Conservation (phyloP, 1,284 basidiomycete genomes). For the Albatrellus sp. region DNA sequence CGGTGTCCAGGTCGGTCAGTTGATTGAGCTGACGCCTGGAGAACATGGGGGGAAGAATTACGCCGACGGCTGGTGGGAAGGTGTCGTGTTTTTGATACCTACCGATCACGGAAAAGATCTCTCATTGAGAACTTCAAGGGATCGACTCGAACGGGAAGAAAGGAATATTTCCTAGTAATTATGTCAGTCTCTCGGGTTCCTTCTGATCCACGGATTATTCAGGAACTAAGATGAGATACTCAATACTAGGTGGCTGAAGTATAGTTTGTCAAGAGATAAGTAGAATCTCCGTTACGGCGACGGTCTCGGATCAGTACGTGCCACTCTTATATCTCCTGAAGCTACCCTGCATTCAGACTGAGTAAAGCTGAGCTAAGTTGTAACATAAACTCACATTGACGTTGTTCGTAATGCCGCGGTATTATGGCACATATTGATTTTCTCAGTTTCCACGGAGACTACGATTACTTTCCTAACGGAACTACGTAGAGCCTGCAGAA, state of each 20-base stretch:
- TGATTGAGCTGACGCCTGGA: conserved; percentile 51
- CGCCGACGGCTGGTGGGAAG: conserved; percentile 78
- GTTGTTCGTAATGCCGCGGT: too few species aligned
- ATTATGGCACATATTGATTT: too few species aligned
- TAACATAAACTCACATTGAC: too few species aligned
- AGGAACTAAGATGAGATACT: not conserved
- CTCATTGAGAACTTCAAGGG: conserved; percentile 27
- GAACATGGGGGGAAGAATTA: conserved; percentile 48
- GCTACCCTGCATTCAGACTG: too few species aligned
- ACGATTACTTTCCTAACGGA: not conserved
- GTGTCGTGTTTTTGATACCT: conserved; percentile 21
- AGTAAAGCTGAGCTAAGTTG: too few species aligned
- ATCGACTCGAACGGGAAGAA: conserved; percentile 45
- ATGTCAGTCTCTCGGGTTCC: conserved; percentile 39
- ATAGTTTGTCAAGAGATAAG: too few species aligned
- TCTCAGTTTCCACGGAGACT: too few species aligned
- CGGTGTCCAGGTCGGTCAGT: conserved; percentile 45
- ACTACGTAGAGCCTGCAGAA: not conserved
- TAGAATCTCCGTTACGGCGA: too few species aligned
- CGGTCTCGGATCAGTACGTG: too few species aligned
- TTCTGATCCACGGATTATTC: conserved; percentile 3
- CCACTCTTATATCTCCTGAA: too few species aligned
- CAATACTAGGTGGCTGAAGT: too few species aligned
- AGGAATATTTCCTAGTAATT: conserved; percentile 77
- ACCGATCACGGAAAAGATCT: conserved; percentile 5